Percentiles rank a stretch among this genome's conserved stretches.
These are phyloP conservation scores for Venturiaceae sp. DNA, from an alignment of 2,329 filamentous ascomycete genomes.

Conservation along the genomic window DNA sequence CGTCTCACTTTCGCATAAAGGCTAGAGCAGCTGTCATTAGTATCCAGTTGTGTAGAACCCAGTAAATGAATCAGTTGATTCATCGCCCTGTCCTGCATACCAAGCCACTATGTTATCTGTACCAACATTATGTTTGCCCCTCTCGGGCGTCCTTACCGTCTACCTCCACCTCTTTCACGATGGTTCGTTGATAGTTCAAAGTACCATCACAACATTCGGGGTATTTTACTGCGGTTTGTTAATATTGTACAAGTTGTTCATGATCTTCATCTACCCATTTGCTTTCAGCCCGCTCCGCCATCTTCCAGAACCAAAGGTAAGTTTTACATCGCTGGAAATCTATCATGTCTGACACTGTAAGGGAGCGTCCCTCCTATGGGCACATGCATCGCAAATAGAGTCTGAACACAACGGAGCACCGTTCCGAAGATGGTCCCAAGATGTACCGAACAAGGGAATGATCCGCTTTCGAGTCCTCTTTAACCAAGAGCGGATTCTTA, in stretches of 20 bases:
- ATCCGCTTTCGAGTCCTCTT: constrained; percentile 41
- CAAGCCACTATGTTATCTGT: too few species aligned
- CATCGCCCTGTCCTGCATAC: too few species aligned
- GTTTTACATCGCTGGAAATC: constrained; percentile 13
- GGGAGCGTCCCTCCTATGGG: constrained; percentile 24
- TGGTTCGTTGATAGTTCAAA: too few species aligned
- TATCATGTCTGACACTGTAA: constrained; percentile 5
- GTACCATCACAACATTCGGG: too few species aligned
- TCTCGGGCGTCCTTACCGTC: too few species aligned
- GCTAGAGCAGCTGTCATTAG: too few species aligned
- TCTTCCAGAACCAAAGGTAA: constrained; percentile 43
- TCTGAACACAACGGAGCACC: constrained; percentile 31
- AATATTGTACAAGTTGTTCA: constrained; percentile 4
- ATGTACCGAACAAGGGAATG: constrained; percentile 44
- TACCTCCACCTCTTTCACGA: too few species aligned
- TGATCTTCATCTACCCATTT: constrained; percentile 44
- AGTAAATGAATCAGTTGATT: too few species aligned
- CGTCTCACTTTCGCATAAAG: too few species aligned
- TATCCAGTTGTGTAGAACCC: too few species aligned
- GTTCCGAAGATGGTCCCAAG: constrained; percentile 40
- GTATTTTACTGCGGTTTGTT: too few species aligned
- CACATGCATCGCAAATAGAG: constrained; percentile 31
- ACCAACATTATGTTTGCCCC: too few species aligned
- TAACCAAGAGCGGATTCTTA: constrained; percentile 33
- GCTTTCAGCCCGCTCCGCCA: constrained; percentile 49